phyloP scores from a whole-genome alignment of 2,329 filamentous ascomycete genomes.

The Diplodia seriata region DNA sequence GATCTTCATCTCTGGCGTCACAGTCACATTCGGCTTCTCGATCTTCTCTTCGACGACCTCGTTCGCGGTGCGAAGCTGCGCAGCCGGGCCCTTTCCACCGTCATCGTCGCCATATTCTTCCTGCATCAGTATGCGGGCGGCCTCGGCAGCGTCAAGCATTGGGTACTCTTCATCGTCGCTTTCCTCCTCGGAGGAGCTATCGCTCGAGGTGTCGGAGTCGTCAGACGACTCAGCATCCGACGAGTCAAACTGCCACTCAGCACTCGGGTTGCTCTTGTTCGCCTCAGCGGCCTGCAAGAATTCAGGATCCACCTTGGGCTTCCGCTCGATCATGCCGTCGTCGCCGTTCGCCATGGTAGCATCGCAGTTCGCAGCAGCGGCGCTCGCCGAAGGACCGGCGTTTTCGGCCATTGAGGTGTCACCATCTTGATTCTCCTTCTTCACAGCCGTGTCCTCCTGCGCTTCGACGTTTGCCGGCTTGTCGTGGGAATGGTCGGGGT shows the following conservation, averaged over 20 bases:
- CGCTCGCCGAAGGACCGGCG: neutral
- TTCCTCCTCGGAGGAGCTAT: conserved; percentile 59
- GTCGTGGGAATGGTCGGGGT: neutral
- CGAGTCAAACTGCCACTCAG: conserved; percentile 80
- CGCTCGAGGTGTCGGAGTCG: conserved; percentile 56
- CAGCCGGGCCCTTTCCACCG: conserved; percentile 69
- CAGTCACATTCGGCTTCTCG: conserved; percentile 74
- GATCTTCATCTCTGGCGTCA: conserved; percentile 79
- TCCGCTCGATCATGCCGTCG: conserved; percentile 31
- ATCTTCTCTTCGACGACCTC: conserved; percentile 64
- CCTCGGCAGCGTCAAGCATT: conserved; percentile 79
- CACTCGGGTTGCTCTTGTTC: conserved; percentile 60
- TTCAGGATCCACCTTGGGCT: conserved; percentile 44
- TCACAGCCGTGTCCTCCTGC: conserved; percentile 24
- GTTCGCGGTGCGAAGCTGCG: conserved; percentile 79
- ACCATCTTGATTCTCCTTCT: neutral
- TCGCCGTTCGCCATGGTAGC: conserved; percentile 11
- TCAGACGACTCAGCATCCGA: conserved; percentile 67
- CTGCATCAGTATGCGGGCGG: conserved; percentile 83
- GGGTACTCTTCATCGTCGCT: conserved; percentile 65
- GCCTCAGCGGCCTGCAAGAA: conserved; percentile 54
- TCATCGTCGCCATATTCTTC: conserved; percentile 76
- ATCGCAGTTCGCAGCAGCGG: neutral
- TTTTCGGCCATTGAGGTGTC: conserved; percentile 11
- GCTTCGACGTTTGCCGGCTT: neutral